Evolutionary conservation across 805 yeast species (phyloP), one percentile per base, ranked within the genome.

Genomic region (Lipomyces japonicus): DNA sequence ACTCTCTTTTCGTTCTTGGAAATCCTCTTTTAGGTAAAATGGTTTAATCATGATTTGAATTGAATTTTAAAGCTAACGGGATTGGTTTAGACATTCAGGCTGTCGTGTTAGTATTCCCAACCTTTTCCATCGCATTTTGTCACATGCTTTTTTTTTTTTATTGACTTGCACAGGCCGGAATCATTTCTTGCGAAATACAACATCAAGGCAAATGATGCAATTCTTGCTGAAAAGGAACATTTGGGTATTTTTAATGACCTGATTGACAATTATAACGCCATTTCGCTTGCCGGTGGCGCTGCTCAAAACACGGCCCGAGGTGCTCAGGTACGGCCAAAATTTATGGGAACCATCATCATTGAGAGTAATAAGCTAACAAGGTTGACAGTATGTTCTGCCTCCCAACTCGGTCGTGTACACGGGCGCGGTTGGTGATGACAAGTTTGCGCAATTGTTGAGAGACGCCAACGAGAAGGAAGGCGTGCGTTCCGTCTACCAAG

Each of bases 241-340:
- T 71, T 81, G 80, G 86, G 91, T 48, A 86, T 93, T 67, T 93
- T 75, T 70, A 83, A 79, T 51, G 97, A 93, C 70, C 78, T 86
- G 60, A 72, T 88, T 48, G 69, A 74, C 32, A 73, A 72, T 67
- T 73, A 76, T 32, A 78, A 76, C 52, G 81, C 87, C 56, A 78
- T 80, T 63, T 71, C 81, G 55, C 80, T 91, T 61, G 98, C 99
- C 55, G 99, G 99, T 62, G 99, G 99, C 69, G 99, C 99, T 64
- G 98, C 97, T 54, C 99, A 93, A 75, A 93, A 93, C 76, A 81
- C 97, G 58, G 97, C 97, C 51, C 82, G 99, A 73, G 99, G 96
- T 66, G 97, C 97, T 44, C 97, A 91, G 67, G 56, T 52, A 23
- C 7, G 38, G 3, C 6, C 39, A 9, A 14, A 14, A 21, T 9